Conservation (phyloP, 129 eudicot species). For the Lactuca sativa region DNA sequence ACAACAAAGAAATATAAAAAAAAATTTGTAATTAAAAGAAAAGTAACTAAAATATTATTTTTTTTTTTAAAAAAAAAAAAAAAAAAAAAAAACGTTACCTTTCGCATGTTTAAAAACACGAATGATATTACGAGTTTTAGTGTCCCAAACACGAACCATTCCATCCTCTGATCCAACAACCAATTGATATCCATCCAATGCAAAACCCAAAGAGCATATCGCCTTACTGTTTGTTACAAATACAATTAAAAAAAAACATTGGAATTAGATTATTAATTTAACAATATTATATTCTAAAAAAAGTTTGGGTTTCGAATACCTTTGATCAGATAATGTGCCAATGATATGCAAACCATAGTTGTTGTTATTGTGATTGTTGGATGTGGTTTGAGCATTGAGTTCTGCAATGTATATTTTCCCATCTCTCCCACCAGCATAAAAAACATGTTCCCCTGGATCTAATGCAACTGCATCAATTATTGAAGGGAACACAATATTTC, state of each 20-base stretch:
- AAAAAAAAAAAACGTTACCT: slow-evolving; percentile 39
- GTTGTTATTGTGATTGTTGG: slow-evolving; percentile 45
- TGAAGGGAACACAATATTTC: slow-evolving; percentile 72
- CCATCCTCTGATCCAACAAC: slow-evolving; percentile 97
- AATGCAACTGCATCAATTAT: slow-evolving; percentile 75
- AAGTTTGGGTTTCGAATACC: slow-evolving; percentile 34
- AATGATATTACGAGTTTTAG: slow-evolving; percentile 61
- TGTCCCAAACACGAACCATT: slow-evolving; percentile 87
- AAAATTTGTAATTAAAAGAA: not conserved
- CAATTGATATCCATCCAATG: slow-evolving; percentile 71
- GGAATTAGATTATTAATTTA: not conserved
- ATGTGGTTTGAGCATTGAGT: slow-evolving; percentile 51
- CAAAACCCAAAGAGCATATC: slow-evolving; percentile 71
- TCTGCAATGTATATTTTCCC: slow-evolving; percentile 82
- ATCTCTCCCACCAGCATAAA: slow-evolving; percentile 90
- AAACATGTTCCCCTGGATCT: slow-evolving; percentile 76
- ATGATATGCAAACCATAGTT: slow-evolving; percentile 61
- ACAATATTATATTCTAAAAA: not conserved
- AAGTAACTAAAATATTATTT: not conserved
- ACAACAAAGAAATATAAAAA: not conserved
- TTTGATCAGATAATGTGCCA: slow-evolving; percentile 71
- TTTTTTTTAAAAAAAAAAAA: not conserved
- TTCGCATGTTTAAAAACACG: slow-evolving; percentile 81
- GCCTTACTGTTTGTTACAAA: slow-evolving; percentile 72
- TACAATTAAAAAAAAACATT: not conserved